Base-by-base conservation (phyloP, 2,329 filamentous ascomycete species). In the Calcarisporium arbuscula region DNA sequence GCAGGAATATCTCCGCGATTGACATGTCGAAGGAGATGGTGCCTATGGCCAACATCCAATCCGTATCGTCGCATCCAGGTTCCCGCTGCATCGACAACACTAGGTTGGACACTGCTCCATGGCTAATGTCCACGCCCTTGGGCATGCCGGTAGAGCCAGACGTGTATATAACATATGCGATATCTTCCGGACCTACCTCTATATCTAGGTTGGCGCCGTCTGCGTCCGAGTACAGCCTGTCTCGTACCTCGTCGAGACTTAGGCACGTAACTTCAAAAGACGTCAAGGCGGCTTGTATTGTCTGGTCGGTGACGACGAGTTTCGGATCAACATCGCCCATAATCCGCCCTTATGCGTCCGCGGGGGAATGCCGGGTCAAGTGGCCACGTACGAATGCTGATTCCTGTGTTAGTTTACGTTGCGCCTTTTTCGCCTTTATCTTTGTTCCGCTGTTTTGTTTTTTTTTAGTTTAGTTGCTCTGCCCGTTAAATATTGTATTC, bases 111-210 rank as follows among this genome's bases (percentile, higher is more conserved):
- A 41, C 31, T 11, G 32, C 33, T 20, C 35, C 41, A 19, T 43
- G 43, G 18, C 38, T 51, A 19, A 63, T 39, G 19, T 58, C 44
- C 16, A 65, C 57, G 4, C 64, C 64, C 38, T 67, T 67, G 2
- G 64, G 63, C 3, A 26, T 45, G 22, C 52, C 44, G 28, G 56
- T 51, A 16, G 46, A 44, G 14, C 52, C 41, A 28, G 50, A 45
- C 20, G 46, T 48, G 43, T 55, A 64, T 21, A 62, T 50, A 10
- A 62, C 42, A 42, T 54, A 56, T 8, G 49, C 50, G 5, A 54
- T 40, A 43, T 51, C 47, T 8, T 43, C 19, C 19, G 14, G n/a
- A 14, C 9, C 28, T 29, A 25, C 19, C 16, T 21, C 16, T 23
- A 28, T 8, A 14, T 26, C 14, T n/a, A 33, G 3, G 9, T 26